Evolutionary conservation across 495 filamentous ascomycete genomes (phyloP), one percentile per base, ranked within the genome.

Genomic region (Aspergillus coremiiformis): DNA sequence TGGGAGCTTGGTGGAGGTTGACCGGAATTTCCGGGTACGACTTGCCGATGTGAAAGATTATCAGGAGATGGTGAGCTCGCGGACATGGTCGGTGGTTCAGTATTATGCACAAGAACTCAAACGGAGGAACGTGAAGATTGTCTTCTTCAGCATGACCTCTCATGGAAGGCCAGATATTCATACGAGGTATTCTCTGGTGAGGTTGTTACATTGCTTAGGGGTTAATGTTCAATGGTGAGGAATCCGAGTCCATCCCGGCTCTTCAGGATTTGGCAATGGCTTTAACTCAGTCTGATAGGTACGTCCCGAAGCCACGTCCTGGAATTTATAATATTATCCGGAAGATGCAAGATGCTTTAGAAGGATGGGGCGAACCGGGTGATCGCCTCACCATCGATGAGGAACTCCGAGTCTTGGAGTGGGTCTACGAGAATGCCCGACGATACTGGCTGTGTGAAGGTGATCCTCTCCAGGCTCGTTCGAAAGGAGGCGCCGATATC

Each of bases 261-360:
- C 12, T 30, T 30, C 12, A 1, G 27, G 12, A 7, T 30, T 30
- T 7, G 12, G 12, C 27, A 4, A 9, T 9, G 3, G 27, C 27
- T 30, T 4, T 9, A 30, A 2, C 27, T 4, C 12, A 30, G 3
- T 9, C 27, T 9, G 3, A 9, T 30, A 55, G 53, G 46, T 55
- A 50, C 23, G 47, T 55, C 6, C 39, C 53, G 15, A 42, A 48
- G 12, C 53, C 53, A 9, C 53, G 53, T 3, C 53, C 53, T n/a
- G 27, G 44, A 17, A 42, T 50, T 11, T n/a, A 46, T 19, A 22
- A 35, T 14, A 26, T 50, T 14, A 50, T 46, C 39, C 39, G 47
- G 5, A 50, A 44, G 14, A 44, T 55, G 20, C 39, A 55, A 12
- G 43, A 44, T 9, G 45, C 44, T 21, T 19, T 55, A 30, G 39